Evolutionary conservation across 2,329 filamentous ascomycete species (phyloP).

Genomic region (Fusarium mexicanum): DNA sequence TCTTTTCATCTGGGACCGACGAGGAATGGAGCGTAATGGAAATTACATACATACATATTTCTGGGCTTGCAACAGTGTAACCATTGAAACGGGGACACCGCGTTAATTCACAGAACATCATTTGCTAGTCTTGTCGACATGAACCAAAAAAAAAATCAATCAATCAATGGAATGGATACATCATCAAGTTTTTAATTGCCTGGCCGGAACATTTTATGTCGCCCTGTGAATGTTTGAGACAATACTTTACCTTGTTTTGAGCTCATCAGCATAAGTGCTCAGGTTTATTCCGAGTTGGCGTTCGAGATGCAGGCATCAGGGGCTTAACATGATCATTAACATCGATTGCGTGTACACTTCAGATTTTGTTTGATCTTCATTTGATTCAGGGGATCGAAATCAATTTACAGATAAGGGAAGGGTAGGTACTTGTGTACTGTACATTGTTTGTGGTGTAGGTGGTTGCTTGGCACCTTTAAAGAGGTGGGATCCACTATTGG

Average conservation of each 20-base stretch:
- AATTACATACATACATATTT: slow-evolving; percentile 26
- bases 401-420: neutral
- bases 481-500: neutral
- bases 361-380: slow-evolving; percentile 9
- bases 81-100: slow-evolving; percentile 25
- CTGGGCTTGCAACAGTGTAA: slow-evolving; percentile 28
- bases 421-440: neutral
- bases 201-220: neutral
- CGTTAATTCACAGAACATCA: slow-evolving; percentile 33
- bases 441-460: neutral
- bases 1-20: slow-evolving; percentile 39
- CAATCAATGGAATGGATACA: slow-evolving; percentile 25
- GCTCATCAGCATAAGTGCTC: neutral
- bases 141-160: slow-evolving; percentile 15
- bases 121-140: slow-evolving; percentile 23
- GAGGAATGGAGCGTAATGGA: slow-evolving; percentile 25
- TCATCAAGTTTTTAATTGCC: slow-evolving; percentile 7
- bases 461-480: neutral
- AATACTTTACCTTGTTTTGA: neutral
- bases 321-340: neutral
- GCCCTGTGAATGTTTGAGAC: slow-evolving; percentile 11
- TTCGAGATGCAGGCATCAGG: slow-evolving; percentile 10
- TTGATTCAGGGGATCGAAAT: slow-evolving; percentile 3
- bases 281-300: neutral
- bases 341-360: neutral